A percentile compares a stretch with the other conserved stretches of the same genome.
phyloP scores from a whole-genome alignment of 2,329 filamentous ascomycete species.

The Corinectria fuckeliana region DNA sequence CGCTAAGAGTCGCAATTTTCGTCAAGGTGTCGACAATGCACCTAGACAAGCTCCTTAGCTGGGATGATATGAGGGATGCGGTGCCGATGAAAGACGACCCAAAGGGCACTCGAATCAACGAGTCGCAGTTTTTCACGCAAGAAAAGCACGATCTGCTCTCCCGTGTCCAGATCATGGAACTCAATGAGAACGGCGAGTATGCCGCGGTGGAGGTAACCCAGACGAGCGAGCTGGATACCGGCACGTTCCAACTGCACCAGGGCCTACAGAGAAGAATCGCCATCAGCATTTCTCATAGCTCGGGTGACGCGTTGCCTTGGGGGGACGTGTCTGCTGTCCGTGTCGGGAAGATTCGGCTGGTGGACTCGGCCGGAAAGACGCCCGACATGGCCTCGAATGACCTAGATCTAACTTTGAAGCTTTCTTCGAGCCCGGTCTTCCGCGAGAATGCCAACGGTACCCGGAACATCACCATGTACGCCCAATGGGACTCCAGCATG shows the following conservation, averaged over 20 bases:
- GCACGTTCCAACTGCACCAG: constrained; percentile 94
- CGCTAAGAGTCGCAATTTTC: constrained; percentile 87
- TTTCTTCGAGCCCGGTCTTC: constrained; percentile 79
- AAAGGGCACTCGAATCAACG: constrained; percentile 75
- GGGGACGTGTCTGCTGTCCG: constrained; percentile 79
- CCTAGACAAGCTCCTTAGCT: constrained; percentile 94
- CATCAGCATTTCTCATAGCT: constrained; percentile 89
- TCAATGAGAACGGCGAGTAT: constrained; percentile 90
- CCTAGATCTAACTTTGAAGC: constrained; percentile 77
- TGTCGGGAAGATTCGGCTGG: constrained; percentile 80
- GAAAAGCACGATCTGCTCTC: constrained; percentile 94
- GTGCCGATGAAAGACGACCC: constrained; percentile 62
- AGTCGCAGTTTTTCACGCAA: constrained; percentile 91
- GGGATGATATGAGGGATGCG: constrained; percentile 96
- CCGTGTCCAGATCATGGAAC: constrained; percentile 85
- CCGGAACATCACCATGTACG: constrained; percentile 82
- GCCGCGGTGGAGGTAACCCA: constrained; percentile 92
- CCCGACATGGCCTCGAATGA: constrained; percentile 77
- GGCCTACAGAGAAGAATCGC: constrained; percentile 88
- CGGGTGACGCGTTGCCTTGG: constrained; percentile 88
- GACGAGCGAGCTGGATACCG: constrained; percentile 80
- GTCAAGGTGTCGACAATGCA: constrained; percentile 92
- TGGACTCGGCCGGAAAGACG: constrained; percentile 85
- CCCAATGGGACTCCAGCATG: constrained; percentile 95
- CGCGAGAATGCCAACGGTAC: constrained; percentile 91